Percentiles rank a stretch among this genome's conserved stretches.
Evolutionary conservation across 2,329 filamentous ascomycete species (phyloP).

Genomic region (Neofusicoccum ribis): DNA sequence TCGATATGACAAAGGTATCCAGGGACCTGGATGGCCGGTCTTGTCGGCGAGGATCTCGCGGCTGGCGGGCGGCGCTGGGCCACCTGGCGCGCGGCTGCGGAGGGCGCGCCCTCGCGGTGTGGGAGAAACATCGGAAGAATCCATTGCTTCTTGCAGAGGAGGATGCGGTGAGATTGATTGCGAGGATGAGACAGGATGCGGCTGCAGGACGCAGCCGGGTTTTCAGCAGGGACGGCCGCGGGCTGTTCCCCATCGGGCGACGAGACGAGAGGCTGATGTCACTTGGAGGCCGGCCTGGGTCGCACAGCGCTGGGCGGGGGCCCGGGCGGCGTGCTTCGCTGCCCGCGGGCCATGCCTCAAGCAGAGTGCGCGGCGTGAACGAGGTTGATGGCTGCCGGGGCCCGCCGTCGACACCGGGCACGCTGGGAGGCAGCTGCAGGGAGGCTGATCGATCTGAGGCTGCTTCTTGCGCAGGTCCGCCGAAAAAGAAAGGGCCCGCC

Average conservation of each 20-base stretch:
- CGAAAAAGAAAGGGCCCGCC: not conserved
- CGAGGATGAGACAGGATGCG: slow-evolving; percentile 12
- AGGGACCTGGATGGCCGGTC: slow-evolving; percentile 1
- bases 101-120: not conserved
- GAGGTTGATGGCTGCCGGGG: not conserved
- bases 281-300: not conserved
- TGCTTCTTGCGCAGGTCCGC: not conserved
- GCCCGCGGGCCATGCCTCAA: not conserved
- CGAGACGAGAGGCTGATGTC: not conserved
- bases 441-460: slow-evolving; percentile 9
- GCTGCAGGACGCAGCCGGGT: slow-evolving; percentile 5
- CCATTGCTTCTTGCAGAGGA: not conserved
- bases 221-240: slow-evolving; percentile 3
- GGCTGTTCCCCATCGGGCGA: not conserved
- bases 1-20: slow-evolving; percentile 6
- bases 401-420: not conserved
- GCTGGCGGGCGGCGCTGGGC: not conserved
- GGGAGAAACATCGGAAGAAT: not conserved
- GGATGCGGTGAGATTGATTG: slow-evolving; percentile 10
- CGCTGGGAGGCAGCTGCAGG: not conserved
- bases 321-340: not conserved
- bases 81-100: not conserved
- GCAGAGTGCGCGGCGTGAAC: not conserved
- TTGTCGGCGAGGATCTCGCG: not conserved
- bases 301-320: not conserved